phyloP scores from a whole-genome alignment of 2,329 filamentous ascomycete species.

The Aspergillus clavatus region DNA sequence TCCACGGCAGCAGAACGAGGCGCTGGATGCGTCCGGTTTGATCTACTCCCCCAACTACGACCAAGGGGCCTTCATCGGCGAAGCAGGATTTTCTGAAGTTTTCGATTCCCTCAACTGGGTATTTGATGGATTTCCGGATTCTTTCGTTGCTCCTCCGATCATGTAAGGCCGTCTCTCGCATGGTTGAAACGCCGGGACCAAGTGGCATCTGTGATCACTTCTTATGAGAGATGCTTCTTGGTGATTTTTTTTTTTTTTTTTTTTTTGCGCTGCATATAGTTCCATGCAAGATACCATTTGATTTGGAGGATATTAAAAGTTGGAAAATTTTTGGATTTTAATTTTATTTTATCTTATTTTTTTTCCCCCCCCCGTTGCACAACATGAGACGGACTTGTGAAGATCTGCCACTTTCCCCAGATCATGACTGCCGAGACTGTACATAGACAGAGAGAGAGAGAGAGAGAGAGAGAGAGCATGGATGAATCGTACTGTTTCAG shows the following conservation, averaged over 20 bases:
- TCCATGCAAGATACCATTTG: not conserved
- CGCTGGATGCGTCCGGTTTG: slow-evolving; percentile 28
- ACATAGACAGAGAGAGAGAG: too few species aligned
- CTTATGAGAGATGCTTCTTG: not conserved
- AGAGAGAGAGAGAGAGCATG: too few species aligned
- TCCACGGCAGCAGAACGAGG: slow-evolving; percentile 26
- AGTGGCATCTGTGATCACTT: not conserved
- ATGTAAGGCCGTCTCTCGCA: slow-evolving; percentile 15
- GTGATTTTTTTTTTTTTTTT: not conserved
- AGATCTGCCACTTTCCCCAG: too few species aligned
- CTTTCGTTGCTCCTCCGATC: slow-evolving; percentile 34
- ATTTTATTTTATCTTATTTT: too few species aligned
- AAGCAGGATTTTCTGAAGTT: slow-evolving; percentile 60
- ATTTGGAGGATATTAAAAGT: too few species aligned
- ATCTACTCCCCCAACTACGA: slow-evolving; percentile 34
- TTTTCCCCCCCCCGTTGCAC: too few species aligned
- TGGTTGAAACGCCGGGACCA: not conserved
- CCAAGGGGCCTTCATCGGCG: slow-evolving; percentile 34
- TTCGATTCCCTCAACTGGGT: slow-evolving; percentile 93
- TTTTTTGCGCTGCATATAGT: not conserved
- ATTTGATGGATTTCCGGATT: slow-evolving; percentile 75
- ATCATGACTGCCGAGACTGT: not conserved
- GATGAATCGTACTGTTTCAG: too few species aligned
- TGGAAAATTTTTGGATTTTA: too few species aligned
- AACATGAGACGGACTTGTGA: too few species aligned